Evolutionary conservation across 768 basidiomycete genomes (phyloP).

Genomic region (Tulasnella sp.): DNA sequence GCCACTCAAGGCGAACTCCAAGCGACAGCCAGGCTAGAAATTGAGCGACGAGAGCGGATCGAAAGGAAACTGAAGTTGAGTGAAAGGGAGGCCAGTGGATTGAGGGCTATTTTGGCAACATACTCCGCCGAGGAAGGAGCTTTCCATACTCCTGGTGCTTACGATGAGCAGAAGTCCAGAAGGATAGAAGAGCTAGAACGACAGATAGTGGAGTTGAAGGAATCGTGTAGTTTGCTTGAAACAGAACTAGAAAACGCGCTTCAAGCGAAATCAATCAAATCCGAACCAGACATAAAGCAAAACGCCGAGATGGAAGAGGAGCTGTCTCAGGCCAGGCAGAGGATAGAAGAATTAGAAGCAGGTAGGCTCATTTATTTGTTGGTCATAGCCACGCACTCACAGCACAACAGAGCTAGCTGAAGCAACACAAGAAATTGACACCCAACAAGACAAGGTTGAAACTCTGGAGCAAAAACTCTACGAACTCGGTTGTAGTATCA

Average conservation of each 20-base stretch:
- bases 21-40: slow-evolving; percentile 19
- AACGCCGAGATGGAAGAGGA: slow-evolving; percentile 22
- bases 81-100: slow-evolving; percentile 53
- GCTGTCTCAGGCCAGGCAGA: not conserved
- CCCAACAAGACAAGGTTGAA: slow-evolving; percentile 44
- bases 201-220: slow-evolving; percentile 24
- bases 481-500: slow-evolving; percentile 64
- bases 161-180: slow-evolving; percentile 11
- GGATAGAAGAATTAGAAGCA: slow-evolving; percentile 7
- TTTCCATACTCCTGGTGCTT: slow-evolving; percentile 24
- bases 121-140: slow-evolving; percentile 45
- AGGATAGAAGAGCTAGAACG: slow-evolving; percentile 17
- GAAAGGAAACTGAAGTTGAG: slow-evolving; percentile 32
- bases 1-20: not conserved
- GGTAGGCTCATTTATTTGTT: not conserved
- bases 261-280: too few relatives aligned
- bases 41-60: slow-evolving; percentile 29
- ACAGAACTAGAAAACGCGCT: too few relatives aligned
- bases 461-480: slow-evolving; percentile 65
- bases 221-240: slow-evolving; percentile 31
- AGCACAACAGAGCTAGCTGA: slow-evolving; percentile 24
- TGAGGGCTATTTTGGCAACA: slow-evolving; percentile 54
- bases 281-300: too few relatives aligned
- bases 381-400: not conserved
- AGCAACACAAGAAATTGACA: slow-evolving; percentile 23